Base-by-base conservation (phyloP, 768 basidiomycete species). In the Melanogaster broomeanus region DNA sequence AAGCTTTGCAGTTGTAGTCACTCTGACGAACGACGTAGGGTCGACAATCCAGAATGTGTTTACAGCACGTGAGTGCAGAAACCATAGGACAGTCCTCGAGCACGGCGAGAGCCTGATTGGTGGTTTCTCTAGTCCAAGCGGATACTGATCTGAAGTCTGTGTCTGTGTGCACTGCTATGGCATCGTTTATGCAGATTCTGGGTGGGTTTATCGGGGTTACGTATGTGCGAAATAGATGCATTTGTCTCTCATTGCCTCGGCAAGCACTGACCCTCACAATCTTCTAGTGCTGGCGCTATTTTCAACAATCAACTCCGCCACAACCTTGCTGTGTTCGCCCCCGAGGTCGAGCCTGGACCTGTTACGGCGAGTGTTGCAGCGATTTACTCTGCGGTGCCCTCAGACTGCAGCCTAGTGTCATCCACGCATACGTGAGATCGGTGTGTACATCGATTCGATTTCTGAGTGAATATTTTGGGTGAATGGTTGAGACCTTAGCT, bases 361-460 rank as follows among this genome's bases (percentile, higher is more conserved):
- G 48, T 59, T 35, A 34, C 46, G 11, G n/a, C 33, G 4, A 51
- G 42, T 15, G 46, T 60, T 0, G 13, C 59, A 2, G 37, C 53
- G 25, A 56, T 59, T 39, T 56, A 56, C 41, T 44, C 42, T 18
- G 33, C 25, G 6, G 42, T 56, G 9, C 43, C 53, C 16, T 19
- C 51, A 3, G 18, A 51, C 12, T 31, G 11, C 51, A 51, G 11
- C 39, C 51, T 1, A 16, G 38, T 22, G 53, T 60, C 46, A 34
- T 60, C 11, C 48, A 43, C 18, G 59, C 57, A 21, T 53, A 59
- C 11, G 45, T 59, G 22, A 48, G 46, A 41, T 51, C 57, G 42
- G 53, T 55, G 30, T 22, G 45, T 45, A 7, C 16, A 24, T 21
- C 6, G n/a, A n/a, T 4, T 34, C 8, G 11, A 13, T 11, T 16